A percentile compares a stretch with the other conserved stretches of the same genome.
These are phyloP conservation scores for Xylaria sp. DNA, from an alignment of 2,329 filamentous ascomycete genomes.

Conservation along the genomic window DNA sequence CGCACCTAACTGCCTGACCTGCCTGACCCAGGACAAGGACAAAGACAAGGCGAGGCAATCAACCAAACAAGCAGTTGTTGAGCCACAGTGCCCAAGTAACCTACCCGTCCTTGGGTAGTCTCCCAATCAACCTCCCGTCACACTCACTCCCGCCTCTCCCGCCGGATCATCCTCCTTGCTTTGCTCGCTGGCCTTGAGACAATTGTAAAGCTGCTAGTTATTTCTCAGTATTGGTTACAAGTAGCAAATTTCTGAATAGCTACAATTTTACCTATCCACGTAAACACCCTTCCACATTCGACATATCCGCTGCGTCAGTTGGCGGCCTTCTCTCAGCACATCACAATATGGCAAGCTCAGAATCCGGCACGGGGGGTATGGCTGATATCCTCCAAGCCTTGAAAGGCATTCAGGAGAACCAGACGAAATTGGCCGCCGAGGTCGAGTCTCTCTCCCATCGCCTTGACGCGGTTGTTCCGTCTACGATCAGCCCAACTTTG, in stretches of 20 bases:
- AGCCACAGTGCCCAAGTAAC: constrained; percentile 9
- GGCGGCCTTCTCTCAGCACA: constrained; percentile 7
- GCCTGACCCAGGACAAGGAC: background rate
- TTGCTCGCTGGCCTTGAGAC: background rate
- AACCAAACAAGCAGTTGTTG: constrained; percentile 9
- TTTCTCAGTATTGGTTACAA: background rate
- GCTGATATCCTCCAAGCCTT: constrained; percentile 39
- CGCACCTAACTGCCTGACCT: background rate
- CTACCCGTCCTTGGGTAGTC: background rate
- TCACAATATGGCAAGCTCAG: constrained; percentile 37
- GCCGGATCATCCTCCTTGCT: background rate
- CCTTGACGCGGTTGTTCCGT: constrained; percentile 38
- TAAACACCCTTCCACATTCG: background rate
- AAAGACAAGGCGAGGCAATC: background rate
- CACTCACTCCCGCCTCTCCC: background rate
- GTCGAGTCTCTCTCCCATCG: constrained; percentile 39
- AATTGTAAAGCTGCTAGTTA: background rate
- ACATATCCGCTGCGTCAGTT: background rate
- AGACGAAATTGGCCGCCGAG: constrained; percentile 37
- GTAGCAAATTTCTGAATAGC: background rate
- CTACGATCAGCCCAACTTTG: constrained; percentile 28
- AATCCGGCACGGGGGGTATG: constrained; percentile 32
- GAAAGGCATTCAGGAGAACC: constrained; percentile 40
- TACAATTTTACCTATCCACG: background rate
- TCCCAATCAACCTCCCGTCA: constrained; percentile 15